These are phyloP conservation scores for Astrephomene gubernaculifera DNA, from an alignment of 139 green algal genomes.

Conservation along the genomic window DNA sequence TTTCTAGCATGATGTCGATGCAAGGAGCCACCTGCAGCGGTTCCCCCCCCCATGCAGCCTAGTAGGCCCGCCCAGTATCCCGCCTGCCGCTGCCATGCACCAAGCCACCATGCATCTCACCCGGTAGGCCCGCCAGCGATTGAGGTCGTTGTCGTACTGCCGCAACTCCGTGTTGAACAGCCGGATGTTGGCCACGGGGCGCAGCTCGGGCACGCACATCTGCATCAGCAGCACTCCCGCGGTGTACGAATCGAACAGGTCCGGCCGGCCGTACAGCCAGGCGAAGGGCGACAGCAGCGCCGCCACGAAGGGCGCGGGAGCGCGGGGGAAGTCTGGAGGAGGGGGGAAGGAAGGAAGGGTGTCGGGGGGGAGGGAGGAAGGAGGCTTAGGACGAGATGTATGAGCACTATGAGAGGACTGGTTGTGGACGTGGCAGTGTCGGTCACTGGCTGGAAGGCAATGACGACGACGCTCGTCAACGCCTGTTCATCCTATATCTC, in stretches of 20 bases:
- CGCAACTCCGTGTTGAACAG: conserved; percentile 72
- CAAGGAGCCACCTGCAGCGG: no score
- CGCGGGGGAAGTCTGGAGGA: conserved; percentile 75
- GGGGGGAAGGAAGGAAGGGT: background rate
- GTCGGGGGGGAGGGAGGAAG: no score
- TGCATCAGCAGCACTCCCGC: conserved; percentile 82
- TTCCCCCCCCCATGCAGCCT: no score
- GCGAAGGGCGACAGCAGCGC: conserved; percentile 80
- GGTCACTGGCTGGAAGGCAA: no score
- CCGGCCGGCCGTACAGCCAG: conserved; percentile 84
- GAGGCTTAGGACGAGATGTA: no score
- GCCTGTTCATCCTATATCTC: no score
- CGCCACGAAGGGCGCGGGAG: conserved; percentile 75
- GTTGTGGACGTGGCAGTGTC: no score
- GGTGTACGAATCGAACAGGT: conserved; percentile 93
- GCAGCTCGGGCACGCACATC: conserved; percentile 81
- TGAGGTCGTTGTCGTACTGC: conserved; percentile 67
- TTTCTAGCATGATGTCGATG: no score
- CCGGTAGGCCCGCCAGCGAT: conserved; percentile 48
- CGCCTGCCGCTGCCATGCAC: background rate
- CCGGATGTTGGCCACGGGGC: conserved; percentile 57
- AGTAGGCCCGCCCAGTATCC: no score
- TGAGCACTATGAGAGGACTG: no score
- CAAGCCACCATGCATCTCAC: conserved; percentile 1
- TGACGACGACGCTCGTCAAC: no score